These are phyloP conservation scores for Hamamelis virginiana DNA, from an alignment of 164 flowering plant species.

Conservation along the genomic window DNA sequence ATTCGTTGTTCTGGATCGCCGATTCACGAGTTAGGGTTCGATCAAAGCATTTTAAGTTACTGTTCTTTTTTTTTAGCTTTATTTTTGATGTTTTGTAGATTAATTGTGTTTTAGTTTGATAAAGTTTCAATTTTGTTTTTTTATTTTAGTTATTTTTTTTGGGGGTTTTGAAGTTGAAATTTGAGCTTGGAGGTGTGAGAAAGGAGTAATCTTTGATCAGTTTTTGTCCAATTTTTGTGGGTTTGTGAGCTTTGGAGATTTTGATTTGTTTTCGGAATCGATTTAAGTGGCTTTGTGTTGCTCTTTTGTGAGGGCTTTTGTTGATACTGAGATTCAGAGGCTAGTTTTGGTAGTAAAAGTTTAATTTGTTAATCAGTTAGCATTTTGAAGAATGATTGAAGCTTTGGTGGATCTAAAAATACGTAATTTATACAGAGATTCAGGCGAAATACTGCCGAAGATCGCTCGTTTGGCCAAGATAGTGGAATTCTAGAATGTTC, in stretches of 20 bases:
- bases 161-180: conserved; percentile 5
- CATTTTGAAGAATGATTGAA: conserved; percentile 15
- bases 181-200: neutral
- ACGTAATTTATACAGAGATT: conserved; percentile 14
- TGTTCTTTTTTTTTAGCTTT: neutral
- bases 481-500: conserved; percentile 35
- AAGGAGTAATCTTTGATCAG: neutral
- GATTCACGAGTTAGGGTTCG: conserved; percentile 17
- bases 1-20: conserved; percentile 13
- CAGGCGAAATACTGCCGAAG: conserved; percentile 12
- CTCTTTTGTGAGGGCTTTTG: neutral
- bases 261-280: conserved; percentile 10
- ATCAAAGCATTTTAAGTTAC: conserved; percentile 17
- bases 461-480: conserved; percentile 12
- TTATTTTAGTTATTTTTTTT: neutral
- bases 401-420: conserved; percentile 24
- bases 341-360: conserved; percentile 3
- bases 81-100: neutral
- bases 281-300: conserved; percentile 11
- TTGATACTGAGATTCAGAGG: conserved; percentile 3
- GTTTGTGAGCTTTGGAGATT: conserved; percentile 10
- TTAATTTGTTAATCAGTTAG: neutral
- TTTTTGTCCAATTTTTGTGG: conserved; percentile 3
- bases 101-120: neutral
- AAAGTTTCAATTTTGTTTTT: conserved; percentile 4